Evolutionary conservation across 306 rosid species (phyloP).

Genomic region (Argentina anserina): DNA sequence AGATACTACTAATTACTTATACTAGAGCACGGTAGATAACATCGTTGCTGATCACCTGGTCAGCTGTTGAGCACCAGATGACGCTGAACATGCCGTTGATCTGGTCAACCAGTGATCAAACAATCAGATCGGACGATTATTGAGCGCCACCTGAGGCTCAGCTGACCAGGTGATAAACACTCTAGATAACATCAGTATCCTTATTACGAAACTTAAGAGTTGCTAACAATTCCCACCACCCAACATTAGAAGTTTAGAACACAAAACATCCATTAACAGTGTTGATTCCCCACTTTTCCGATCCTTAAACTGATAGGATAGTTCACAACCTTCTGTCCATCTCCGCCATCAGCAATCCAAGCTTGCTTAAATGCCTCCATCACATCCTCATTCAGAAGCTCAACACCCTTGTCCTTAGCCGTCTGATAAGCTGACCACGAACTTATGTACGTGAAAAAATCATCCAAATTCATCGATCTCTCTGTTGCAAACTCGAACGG

Average conservation of each 20-base stretch:
- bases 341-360: constrained; percentile 55
- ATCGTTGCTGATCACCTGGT: no score
- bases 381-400: constrained; percentile 44
- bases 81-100: no score
- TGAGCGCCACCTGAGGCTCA: no score
- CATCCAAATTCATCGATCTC: constrained; percentile 45
- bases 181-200: no score
- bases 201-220: background rate
- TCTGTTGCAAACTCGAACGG: constrained; percentile 60
- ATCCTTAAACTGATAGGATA: constrained; percentile 61
- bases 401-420: constrained; percentile 66
- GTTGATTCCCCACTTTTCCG: constrained; percentile 45
- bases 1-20: no score
- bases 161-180: no score
- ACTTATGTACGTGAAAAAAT: constrained; percentile 42
- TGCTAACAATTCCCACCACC: background rate
- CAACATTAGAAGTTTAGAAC: background rate
- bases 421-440: constrained; percentile 80
- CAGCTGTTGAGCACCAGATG: no score
- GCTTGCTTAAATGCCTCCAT: constrained; percentile 42
- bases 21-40: no score
- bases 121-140: no score
- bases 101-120: no score
- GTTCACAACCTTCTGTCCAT: constrained; percentile 36
- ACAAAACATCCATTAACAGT: background rate